Evolutionary conservation across 352 stramenopile genomes (phyloP).

Genomic region (Blastocystis sp.): DNA sequence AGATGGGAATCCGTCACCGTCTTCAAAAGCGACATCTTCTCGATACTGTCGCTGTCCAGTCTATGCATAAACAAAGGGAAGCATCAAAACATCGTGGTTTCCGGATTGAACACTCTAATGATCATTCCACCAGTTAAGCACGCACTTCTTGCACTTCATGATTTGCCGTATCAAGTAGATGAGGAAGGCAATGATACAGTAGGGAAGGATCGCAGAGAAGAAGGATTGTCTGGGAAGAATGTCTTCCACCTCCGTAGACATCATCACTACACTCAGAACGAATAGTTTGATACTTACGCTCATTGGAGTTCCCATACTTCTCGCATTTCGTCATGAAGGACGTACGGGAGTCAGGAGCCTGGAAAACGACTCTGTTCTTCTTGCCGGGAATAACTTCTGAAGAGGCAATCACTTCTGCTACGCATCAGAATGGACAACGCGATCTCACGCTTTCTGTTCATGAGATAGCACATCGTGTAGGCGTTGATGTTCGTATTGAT

Average conservation of each 20-base stretch:
- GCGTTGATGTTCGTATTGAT: constrained; percentile 39
- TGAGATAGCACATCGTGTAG: constrained; percentile 15
- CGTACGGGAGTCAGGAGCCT: not conserved
- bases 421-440: not conserved
- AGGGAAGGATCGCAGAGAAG: not conserved
- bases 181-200: constrained; percentile 38
- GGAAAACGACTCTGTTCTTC: constrained; percentile 3
- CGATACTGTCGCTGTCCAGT: not conserved
- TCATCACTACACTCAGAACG: constrained; percentile 6
- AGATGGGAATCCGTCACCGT: constrained; percentile 2
- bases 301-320: constrained; percentile 43
- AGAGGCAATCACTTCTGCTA: constrained; percentile 20
- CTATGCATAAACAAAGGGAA: not conserved
- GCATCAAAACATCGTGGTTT: not conserved
- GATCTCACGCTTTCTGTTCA: constrained; percentile 30
- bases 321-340: constrained; percentile 45
- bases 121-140: not conserved
- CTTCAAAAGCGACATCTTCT: constrained; percentile 5
- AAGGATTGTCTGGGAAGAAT: constrained; percentile 2
- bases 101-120: constrained; percentile 22
- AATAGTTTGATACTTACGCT: not conserved
- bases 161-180: constrained; percentile 12
- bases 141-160: constrained; percentile 9
- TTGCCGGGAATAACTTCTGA: not conserved
- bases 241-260: constrained; percentile 49